Percentiles rank a stretch among this genome's conserved stretches.
Evolutionary conservation across 2,329 filamentous ascomycete genomes (phyloP).

Genomic region (Cladosporium sp.): DNA sequence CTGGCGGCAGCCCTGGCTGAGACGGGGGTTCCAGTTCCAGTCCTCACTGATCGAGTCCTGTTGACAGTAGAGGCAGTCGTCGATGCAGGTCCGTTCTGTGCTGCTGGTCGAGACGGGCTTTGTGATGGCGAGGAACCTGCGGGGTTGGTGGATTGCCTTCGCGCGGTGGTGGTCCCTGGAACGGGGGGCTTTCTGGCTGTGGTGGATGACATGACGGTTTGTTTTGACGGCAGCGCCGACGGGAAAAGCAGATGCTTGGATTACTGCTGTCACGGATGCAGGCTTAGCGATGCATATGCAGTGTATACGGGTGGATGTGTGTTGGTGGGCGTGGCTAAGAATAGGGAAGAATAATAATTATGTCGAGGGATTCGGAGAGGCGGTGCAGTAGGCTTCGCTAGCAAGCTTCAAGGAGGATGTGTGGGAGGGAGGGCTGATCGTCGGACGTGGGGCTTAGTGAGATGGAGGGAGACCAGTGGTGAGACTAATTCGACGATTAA

Average conservation of each 20-base stretch:
- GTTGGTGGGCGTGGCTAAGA: background rate
- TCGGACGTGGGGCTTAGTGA: background rate
- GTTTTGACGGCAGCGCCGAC: slow-evolving; percentile 5
- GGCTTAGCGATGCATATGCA: slow-evolving; percentile 2
- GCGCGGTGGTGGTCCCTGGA: slow-evolving; percentile 7
- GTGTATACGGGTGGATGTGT: background rate
- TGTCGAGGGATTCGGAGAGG: slow-evolving; percentile 2
- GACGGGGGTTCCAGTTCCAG: slow-evolving; percentile 55
- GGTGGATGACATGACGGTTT: slow-evolving; percentile 8
- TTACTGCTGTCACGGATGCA: background rate
- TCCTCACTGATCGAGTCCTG: slow-evolving; percentile 58
- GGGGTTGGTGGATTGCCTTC: slow-evolving; percentile 10
- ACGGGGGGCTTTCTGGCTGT: slow-evolving; percentile 11
- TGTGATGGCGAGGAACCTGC: slow-evolving; percentile 1
- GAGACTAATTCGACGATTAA: background rate
- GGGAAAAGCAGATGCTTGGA: background rate
- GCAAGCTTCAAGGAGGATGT: slow-evolving; percentile 11
- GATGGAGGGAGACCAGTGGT: background rate
- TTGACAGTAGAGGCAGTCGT: slow-evolving; percentile 16
- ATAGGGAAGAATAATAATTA: background rate
- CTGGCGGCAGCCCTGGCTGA: slow-evolving; percentile 68
- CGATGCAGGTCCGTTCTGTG: slow-evolving; percentile 1
- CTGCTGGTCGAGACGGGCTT: slow-evolving; percentile 10
- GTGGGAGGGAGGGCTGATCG: background rate
- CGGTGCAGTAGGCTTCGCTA: background rate